Conservation (phyloP, 2,329 filamentous ascomycete genomes). For the Beauveria medogensis region DNA sequence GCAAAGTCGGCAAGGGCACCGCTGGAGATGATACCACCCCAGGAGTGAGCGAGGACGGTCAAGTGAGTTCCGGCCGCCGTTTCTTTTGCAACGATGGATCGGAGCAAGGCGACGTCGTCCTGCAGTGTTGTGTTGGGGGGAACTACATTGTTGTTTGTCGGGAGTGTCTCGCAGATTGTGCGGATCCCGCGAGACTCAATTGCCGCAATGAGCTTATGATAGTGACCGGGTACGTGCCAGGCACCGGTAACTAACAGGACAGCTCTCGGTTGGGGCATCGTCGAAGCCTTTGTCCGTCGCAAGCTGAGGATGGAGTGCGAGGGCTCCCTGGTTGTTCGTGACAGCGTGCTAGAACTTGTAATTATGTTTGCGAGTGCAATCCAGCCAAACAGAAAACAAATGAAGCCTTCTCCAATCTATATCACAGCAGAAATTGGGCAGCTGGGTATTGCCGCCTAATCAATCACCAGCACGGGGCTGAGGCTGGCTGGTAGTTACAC, state of each 20-base stretch:
- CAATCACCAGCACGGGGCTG: too few species aligned
- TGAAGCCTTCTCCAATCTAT: too few species aligned
- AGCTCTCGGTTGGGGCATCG: not conserved
- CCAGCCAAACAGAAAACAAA: too few species aligned
- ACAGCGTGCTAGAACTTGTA: too few species aligned
- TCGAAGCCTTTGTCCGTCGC: not conserved
- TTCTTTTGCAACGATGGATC: not conserved
- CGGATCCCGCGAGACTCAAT: constrained; percentile 12
- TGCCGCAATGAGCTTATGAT: constrained; percentile 8
- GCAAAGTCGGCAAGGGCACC: not conserved
- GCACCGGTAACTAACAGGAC: constrained; percentile 15
- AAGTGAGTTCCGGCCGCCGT: not conserved
- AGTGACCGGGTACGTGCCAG: constrained; percentile 16
- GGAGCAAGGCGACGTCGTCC: constrained; percentile 10
- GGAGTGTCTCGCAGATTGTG: constrained; percentile 13
- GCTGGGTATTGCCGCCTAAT: too few species aligned
- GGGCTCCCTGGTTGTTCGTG: not conserved
- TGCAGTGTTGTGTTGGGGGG: constrained; percentile 15
- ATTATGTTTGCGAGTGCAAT: too few species aligned
- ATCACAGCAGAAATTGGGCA: too few species aligned
- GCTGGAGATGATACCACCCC: not conserved
- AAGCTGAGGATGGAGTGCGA: not conserved
- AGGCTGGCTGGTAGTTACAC: too few species aligned
- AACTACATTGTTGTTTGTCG: constrained; percentile 14
- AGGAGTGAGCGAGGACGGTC: not conserved